Evolutionary conservation across 805 yeast species (phyloP), one percentile per base, ranked within the genome.

Genomic region (Millerozyma miso): DNA sequence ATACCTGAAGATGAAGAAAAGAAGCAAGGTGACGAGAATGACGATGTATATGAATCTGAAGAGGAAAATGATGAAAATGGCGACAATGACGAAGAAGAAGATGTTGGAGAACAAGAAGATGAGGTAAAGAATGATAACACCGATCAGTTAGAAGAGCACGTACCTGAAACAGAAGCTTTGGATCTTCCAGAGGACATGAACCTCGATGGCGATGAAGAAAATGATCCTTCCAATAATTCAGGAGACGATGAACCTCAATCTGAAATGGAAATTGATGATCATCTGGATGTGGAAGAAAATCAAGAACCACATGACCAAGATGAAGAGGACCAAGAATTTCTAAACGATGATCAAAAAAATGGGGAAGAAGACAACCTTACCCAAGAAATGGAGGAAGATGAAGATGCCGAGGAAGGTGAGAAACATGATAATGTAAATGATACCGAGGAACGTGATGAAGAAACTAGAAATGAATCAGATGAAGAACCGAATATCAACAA

Each of bases 111-210:
- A 56, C 90, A 86, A 55, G 91, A 86, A 36, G 90, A 85, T 56
- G 85, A 80, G 46, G 87, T 84, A 15, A 78, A 70, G 48, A 77
- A 85, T 51, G 83, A 84, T 31, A 86, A 82, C 33, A 73, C 71
- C 26, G 85, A 85, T 39, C 80, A 83, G 45, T 60, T 87, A 40
- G 95, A 88, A 36, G 78, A 79, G 14, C 69, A 81, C 44, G 88
- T 83, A 37, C 91, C 90, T 15, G 96, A 93, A 58, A 71, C 81
- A 4, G 98, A 93, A 46, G 81, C 90, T 3, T 69, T 91, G 50
- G 97, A 93, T 17, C 70, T 91, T 20, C 97, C 98, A 0, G 98
- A 93, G 13, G 96, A 90, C 54, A 78, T 91, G 73, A 81, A 91
- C 52, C 69, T 91, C 23, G 98, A 91, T 56, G 95, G 79, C 18